These are phyloP conservation scores for Silene noctiflora DNA, from an alignment of 179 eudicot genomes.

Conservation along the genomic window DNA sequence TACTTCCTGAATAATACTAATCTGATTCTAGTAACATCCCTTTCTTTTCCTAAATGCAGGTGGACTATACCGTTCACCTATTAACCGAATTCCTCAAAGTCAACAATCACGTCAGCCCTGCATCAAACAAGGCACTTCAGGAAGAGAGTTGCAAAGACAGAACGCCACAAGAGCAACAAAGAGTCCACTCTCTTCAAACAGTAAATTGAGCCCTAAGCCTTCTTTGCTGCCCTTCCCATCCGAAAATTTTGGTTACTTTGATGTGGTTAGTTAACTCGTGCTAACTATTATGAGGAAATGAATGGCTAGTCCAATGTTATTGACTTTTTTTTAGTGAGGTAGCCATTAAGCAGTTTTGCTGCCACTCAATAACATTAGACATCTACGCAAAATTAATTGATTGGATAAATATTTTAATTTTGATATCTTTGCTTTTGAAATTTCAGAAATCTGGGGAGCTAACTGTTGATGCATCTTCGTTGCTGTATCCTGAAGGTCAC, in stretches of 20 bases:
- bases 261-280: conserved; percentile 22
- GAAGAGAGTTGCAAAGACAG: conserved; percentile 9
- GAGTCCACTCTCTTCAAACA: conserved; percentile 24
- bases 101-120: conserved; percentile 5
- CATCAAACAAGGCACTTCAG: conserved; percentile 15
- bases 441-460: conserved; percentile 20
- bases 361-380: no score
- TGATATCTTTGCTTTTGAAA: not conserved
- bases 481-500: conserved; percentile 9
- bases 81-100: not conserved
- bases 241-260: conserved; percentile 30
- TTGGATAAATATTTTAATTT: not conserved
- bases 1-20: no score
- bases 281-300: no score
- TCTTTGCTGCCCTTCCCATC: conserved; percentile 32
- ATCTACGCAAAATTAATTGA: not conserved
- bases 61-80: conserved; percentile 11
- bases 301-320: no score
- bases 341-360: no score
- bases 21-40: not conserved
- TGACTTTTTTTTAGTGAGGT: no score
- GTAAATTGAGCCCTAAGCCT: conserved; percentile 18
- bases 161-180: conserved; percentile 12
- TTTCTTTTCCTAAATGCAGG: not conserved
- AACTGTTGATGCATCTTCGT: not conserved